Evolutionary conservation across 148 eudicot genomes (phyloP), one percentile per base, ranked within the genome.

Genomic region (Talinum fruticosum): DNA sequence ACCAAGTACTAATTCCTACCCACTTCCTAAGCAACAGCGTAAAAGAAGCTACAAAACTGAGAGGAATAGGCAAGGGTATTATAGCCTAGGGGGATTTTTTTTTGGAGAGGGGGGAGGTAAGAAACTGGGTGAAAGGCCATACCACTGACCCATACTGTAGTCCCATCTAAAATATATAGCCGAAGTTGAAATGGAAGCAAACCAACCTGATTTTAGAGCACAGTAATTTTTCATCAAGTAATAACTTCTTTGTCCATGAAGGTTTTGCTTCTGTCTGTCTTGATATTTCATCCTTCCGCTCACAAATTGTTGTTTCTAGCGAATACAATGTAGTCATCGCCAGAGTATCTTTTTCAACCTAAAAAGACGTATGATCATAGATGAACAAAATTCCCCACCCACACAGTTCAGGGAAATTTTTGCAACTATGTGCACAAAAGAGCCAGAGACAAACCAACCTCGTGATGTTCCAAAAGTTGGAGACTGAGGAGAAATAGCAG

Each of bases 231-330:
- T 84, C 83, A 75, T 92, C 88, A 66, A 85, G 87, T 85, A 95
- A 87, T 73, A 95, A 78, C 69, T 93, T 90, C 72, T 89, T 89
- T 21, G 97, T 95, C 99, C 99, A 95, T 1, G 99, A 95, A 26
- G 96, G 93, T 79, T 95, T 95, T 71, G 84, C 89, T 47, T 70
- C 86, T 66, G 75, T 66, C 41, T 76, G 71, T 6, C 28, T 53
- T 35, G 83, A 79, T 21, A 84, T 64, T 84, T 94, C 96, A 75
- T 76, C 85, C 82, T 87, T 91, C 53, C 97, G 82, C 79, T 86
- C 86, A 74, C 70, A 72, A 54, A 95, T 89, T 35, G 90, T 92
- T 64, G 97, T 87, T 83, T 95, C 97, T 70, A 95, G 82, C 7
- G 90, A 85, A 79, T 90, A 92, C 45, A 95, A 78, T 41, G 97